Conservation (phyloP, 1,284 basidiomycete species). For the Pyrrhoderma noxium region DNA sequence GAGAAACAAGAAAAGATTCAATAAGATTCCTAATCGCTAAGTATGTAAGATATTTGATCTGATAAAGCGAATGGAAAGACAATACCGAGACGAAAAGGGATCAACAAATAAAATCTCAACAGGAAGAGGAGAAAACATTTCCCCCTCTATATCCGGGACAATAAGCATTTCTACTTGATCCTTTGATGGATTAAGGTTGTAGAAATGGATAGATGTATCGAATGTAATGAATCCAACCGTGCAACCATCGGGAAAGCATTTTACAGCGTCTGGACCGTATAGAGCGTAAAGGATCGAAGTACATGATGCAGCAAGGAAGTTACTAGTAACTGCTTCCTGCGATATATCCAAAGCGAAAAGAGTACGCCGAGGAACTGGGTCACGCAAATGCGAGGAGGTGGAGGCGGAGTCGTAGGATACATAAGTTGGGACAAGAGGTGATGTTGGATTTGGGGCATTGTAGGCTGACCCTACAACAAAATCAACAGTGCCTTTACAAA, state of each 20-base stretch:
- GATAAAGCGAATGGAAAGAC: not conserved
- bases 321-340: conserved; percentile 60
- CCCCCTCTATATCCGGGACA: conserved; percentile 78
- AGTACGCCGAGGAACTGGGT: conserved; percentile 55
- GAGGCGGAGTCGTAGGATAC: conserved; percentile 35
- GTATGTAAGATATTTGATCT: not conserved
- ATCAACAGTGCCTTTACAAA: conserved; percentile 89
- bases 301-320: conserved; percentile 70
- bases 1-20: conserved; percentile 53
- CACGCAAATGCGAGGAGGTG: not conserved
- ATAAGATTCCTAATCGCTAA: conserved; percentile 41
- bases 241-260: conserved; percentile 48
- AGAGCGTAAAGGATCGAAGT: conserved; percentile 58
- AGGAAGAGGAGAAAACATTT: conserved; percentile 82
- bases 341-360: conserved; percentile 92
- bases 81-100: conserved; percentile 61
- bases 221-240: conserved; percentile 81
- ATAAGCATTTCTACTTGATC: conserved; percentile 73
- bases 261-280: conserved; percentile 49
- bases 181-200: conserved; percentile 44
- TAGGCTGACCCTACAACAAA: conserved; percentile 80
- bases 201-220: conserved; percentile 82
- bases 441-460: conserved; percentile 71
- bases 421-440: conserved; percentile 47
- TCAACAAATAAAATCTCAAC: conserved; percentile 72